Evolutionary conservation across 805 yeast species (phyloP), one percentile per base, ranked within the genome.

Genomic region (Grigorovia humatica): DNA sequence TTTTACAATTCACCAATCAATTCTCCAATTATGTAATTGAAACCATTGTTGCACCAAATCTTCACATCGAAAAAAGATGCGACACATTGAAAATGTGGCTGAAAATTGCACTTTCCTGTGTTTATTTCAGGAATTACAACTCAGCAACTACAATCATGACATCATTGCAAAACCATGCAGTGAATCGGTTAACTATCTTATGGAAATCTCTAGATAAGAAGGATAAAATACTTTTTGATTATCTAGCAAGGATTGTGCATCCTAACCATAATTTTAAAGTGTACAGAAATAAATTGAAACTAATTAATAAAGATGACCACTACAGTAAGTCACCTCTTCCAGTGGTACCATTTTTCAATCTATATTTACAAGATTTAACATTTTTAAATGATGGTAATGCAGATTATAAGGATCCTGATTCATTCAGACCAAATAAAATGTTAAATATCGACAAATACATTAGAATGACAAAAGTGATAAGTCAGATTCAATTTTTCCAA

Each of bases 381-480:
- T 85, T 85, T 68, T 80, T 85, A n/a, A 77, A 81, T 49, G 95
- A 86, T 58, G 91, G 93, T n/a, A 85, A 85, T 62, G 76, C 84
- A 43, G 82, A 80, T 58, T 81, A 71, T 63, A 73, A 90, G 62
- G 78, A 74, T 54, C 81, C 83, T 5, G 78, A 80, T 54, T 65
- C 72, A 6, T 71, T 76, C 71, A 58, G 72, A 46, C 69, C 72
- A 45, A 68, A 76, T 23, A 72, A 71, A 50, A 70, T 83, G 56
- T 79, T 86, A 60, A 85, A 86, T 61, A 78, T 85, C 55, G 93
- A 84, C 63, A 86, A 86, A 63, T 83, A 82, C 61, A 74, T 76
- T 66, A 83, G 81, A 62, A 76, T 82, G 48, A 80, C 89, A 7
- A 72, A 81, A 52, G 77, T 83, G 42, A 74, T 85, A 49, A 78